Conservation (phyloP, 129 eudicot genomes). For the Lactuca sativa region DNA sequence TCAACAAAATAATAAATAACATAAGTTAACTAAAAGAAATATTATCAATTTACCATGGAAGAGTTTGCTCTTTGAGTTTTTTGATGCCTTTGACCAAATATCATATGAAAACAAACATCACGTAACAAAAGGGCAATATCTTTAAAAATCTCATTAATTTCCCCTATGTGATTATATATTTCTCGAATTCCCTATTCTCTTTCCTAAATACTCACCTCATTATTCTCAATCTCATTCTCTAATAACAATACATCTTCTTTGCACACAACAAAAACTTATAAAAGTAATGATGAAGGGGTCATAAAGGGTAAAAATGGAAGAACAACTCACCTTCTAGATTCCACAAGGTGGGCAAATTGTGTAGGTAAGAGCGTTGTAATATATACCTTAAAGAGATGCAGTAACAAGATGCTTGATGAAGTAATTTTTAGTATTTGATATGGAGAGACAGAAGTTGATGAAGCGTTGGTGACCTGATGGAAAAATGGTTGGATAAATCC, state of each 20-base stretch:
- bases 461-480: constrained; percentile 84
- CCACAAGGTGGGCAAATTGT: constrained; percentile 66
- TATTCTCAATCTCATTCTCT: constrained; percentile 58
- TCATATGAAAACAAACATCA: constrained; percentile 55
- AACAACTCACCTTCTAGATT: constrained; percentile 57
- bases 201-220: constrained; percentile 72
- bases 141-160: constrained; percentile 67
- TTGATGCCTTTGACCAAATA: constrained; percentile 75
- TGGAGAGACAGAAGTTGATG: constrained; percentile 27
- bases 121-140: constrained; percentile 65
- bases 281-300: too few species aligned
- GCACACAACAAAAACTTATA: constrained; percentile 1
- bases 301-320: not conserved
- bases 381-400: too few species aligned
- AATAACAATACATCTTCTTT: constrained; percentile 46
- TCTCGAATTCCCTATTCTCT: constrained; percentile 76
- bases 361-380: too few species aligned
- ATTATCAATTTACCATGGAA: constrained; percentile 68
- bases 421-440: too few species aligned
- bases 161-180: constrained; percentile 62
- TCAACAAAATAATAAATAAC: not conserved
- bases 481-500: constrained; percentile 83
- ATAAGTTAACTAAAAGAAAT: not conserved
- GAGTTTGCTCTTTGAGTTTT: constrained; percentile 91
- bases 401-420: too few species aligned